A percentile compares a stretch with the other conserved stretches of the same genome.
Conservation (phyloP, 176 grass and related monocot genomes). For the Carex parvula region DNA sequence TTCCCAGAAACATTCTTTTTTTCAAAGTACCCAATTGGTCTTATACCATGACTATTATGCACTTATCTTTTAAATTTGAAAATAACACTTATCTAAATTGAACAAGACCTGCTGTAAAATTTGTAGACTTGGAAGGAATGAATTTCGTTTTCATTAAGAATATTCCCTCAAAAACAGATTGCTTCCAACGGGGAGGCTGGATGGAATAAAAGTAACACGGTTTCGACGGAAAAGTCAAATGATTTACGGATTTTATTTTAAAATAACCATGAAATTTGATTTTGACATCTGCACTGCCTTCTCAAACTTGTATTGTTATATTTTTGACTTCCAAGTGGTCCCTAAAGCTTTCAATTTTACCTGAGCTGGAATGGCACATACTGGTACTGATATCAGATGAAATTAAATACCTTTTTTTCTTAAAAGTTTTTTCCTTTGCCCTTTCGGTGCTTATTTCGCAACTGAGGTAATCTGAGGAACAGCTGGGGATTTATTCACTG, state of each 20-base stretch:
- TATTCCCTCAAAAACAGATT: not conserved
- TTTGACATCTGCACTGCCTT: not conserved
- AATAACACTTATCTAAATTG: not conserved
- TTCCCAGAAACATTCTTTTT: not conserved
- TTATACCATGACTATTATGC: not conserved
- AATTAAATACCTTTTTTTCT: not conserved
- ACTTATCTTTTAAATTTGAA: conserved; percentile 6
- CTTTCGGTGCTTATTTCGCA: not conserved
- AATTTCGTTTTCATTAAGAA: not conserved
- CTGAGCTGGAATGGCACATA: not conserved
- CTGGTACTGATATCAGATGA: not conserved
- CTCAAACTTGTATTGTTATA: not conserved
- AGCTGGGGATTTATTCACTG: not conserved
- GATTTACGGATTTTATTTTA: not conserved
- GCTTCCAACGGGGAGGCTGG: conserved; percentile 7
- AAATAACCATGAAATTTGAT: not conserved
- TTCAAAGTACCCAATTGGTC: not conserved
- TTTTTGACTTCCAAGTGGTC: not conserved
- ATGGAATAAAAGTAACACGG: not conserved
- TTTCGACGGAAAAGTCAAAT: not conserved
- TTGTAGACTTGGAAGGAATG: conserved; percentile 4
- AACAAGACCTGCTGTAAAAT: not conserved
- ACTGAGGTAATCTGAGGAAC: not conserved
- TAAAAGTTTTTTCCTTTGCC: not conserved
- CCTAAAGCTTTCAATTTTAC: not conserved